Conservation (phyloP, 108 stramenopile species). For the Schizochytrium sp. region DNA sequence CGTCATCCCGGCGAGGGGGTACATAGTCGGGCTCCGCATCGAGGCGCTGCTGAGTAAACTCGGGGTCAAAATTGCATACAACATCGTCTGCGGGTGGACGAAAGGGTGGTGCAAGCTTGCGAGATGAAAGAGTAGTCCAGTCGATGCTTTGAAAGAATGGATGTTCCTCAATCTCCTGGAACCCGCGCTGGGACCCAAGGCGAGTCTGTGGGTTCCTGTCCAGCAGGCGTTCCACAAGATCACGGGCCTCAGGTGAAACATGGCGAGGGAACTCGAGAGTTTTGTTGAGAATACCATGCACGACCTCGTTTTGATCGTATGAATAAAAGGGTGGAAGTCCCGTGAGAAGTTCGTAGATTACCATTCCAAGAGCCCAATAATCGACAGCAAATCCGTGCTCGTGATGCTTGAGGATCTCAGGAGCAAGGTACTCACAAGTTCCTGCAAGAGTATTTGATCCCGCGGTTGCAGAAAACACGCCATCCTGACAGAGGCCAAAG, state of each 20-base stretch:
- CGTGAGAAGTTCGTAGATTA: slow-evolving; percentile 93
- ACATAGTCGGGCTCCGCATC: slow-evolving; percentile 49
- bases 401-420: slow-evolving; percentile 91
- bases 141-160: slow-evolving; percentile 88
- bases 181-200: slow-evolving; percentile 82
- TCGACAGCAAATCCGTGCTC: slow-evolving; percentile 97
- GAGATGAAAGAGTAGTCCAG: slow-evolving; percentile 85
- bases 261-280: slow-evolving; percentile 30
- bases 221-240: slow-evolving; percentile 76
- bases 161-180: slow-evolving; percentile 88
- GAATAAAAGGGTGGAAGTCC: slow-evolving; percentile 93
- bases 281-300: slow-evolving; percentile 87
- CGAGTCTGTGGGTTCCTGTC: slow-evolving; percentile 88
- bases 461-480: slow-evolving; percentile 54
- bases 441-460: slow-evolving; percentile 74
- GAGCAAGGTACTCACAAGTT: slow-evolving; percentile 80
- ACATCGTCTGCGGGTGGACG: slow-evolving; percentile 70
- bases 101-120: slow-evolving; percentile 93
- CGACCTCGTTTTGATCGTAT: slow-evolving; percentile 87
- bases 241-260: slow-evolving; percentile 34
- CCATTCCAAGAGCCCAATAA: slow-evolving; percentile 94
- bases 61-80: slow-evolving; percentile 59
- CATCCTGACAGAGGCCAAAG: slow-evolving; percentile 74
- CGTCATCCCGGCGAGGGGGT: slow-evolving; percentile 15
- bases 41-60: slow-evolving; percentile 61